phyloP scores from a whole-genome alignment of 495 filamentous ascomycete genomes.

The Aspergillus leporis region DNA sequence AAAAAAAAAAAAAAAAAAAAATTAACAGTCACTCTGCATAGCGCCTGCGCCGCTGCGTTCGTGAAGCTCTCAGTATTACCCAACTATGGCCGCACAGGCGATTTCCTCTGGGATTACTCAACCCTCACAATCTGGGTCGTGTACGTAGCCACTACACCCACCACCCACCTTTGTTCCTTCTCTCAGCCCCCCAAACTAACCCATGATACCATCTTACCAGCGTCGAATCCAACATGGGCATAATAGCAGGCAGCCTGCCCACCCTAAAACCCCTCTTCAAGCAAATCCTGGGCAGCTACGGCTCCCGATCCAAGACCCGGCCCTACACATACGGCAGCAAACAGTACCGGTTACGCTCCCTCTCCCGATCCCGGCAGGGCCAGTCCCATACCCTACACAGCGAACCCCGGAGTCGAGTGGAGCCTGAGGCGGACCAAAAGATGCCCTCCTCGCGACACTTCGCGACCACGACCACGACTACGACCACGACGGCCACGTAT shows the following conservation, averaged over 20 bases:
- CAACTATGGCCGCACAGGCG: constrained; percentile 39
- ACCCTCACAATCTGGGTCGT: constrained; percentile 28
- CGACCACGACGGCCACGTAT: constrained; percentile 7
- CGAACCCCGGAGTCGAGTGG: constrained; percentile 5
- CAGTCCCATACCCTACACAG: not conserved
- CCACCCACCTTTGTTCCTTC: not conserved
- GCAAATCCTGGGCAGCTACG: constrained; percentile 26
- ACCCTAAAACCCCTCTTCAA: constrained; percentile 45
- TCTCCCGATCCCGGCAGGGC: constrained; percentile 13
- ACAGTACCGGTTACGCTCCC: constrained; percentile 15
- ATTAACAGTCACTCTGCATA: constrained; percentile 12
- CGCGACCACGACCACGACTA: constrained; percentile 6
- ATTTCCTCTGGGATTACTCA: constrained; percentile 48
- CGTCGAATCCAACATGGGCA: constrained; percentile 41
- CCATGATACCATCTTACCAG: constrained; percentile 7
- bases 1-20: not conserved
- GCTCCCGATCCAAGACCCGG: constrained; percentile 19
- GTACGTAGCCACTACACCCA: constrained; percentile 11
- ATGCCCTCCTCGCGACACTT: not conserved
- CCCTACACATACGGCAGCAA: constrained; percentile 17
- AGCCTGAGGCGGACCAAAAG: constrained; percentile 3
- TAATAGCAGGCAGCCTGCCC: constrained; percentile 46
- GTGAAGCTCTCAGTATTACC: constrained; percentile 44
- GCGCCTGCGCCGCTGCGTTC: constrained; percentile 46
- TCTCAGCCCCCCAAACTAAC: constrained; percentile 2